Evolutionary conservation across 305 asterid species (phyloP), one percentile per base, ranked within the genome.

Genomic region (Caryopteris hybrid): DNA sequence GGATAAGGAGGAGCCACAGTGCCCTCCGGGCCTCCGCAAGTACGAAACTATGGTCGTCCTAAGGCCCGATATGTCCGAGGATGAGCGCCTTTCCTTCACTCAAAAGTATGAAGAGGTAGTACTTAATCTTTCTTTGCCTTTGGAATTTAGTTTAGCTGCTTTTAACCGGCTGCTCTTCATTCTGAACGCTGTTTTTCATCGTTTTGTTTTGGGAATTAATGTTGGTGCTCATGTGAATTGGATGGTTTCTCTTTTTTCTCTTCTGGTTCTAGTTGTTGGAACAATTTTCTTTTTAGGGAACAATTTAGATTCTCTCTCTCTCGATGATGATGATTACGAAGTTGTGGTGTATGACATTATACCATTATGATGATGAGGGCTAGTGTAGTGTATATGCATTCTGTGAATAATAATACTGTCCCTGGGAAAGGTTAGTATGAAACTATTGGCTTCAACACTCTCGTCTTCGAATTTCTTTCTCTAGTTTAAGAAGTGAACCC

Each of bases 51-150:
- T 93, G 99, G 83, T 77, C 23, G 96, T 90, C 5, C 55, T 93
- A 17, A 73, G 97, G 77, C 99, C 99, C 52, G 97, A 93, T 41
- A 85, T 93, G 99, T 88, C 97, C 25, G 99, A 90, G 76, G 97
- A 93, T 58, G 99, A 93, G 25, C 92, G 99, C 43, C 88, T 93
- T 22, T 47, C 92, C 16, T 86, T 88, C 64, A 90, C 96, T 31
- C 97, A 90, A 80, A 87, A 84, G 73, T 93, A 93, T 36, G 99
- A 93, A 77, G 99, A 93, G 98, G 98, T 90, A 61, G 18, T 22
- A 34, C n/a, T 0, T 45, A 22, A 0, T 9, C 5, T 6, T 65
- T 1, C 10, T 6, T 9, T 45, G 22, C 7, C 34, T 27, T 1
- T 11, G 3, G 4, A 12, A 23, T 17, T 51, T 61, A 3, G 27